Conservation (phyloP, 2,329 filamentous ascomycete genomes). For the Phialemonium atrogriseum region DNA sequence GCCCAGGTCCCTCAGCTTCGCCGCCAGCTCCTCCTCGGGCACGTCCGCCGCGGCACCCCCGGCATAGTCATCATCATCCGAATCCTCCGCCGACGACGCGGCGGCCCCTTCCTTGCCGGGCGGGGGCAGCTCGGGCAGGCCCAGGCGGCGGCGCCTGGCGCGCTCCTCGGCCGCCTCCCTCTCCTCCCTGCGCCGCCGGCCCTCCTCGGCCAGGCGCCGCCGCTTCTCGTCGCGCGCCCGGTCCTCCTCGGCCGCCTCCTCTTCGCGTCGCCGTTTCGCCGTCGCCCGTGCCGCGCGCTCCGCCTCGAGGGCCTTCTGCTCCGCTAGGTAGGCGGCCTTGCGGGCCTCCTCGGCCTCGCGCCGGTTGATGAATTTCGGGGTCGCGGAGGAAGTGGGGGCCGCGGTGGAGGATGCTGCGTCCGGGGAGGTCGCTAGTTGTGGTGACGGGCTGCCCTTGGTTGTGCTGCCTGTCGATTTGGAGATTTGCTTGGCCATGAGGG, state of each 20-base stretch:
- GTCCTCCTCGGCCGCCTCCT: conserved; percentile 67
- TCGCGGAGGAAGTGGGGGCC: conserved; percentile 6
- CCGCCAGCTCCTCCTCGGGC: conserved; percentile 59
- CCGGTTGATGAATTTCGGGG: conserved; percentile 69
- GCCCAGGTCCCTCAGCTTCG: conserved; percentile 60
- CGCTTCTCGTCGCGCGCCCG: conserved; percentile 74
- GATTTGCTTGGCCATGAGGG: conserved; percentile 89
- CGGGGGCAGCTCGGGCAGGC: conserved; percentile 63
- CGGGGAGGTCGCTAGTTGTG: conserved; percentile 15
- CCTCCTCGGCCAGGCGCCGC: conserved; percentile 72
- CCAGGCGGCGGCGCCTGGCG: conserved; percentile 64
- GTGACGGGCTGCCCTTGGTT: conserved; percentile 13
- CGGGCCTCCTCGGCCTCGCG: conserved; percentile 80
- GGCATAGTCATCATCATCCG: conserved; percentile 32
- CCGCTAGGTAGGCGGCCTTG: conserved; percentile 68
- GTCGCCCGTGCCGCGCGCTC: conserved; percentile 61
- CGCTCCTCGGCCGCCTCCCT: conserved; percentile 67
- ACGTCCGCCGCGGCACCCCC: conserved; percentile 53
- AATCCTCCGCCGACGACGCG: conserved; percentile 18
- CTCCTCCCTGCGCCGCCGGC: conserved; percentile 58
- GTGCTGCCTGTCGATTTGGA: conserved; percentile 61
- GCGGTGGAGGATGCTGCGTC: conserved; percentile 12
- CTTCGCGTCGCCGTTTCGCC: conserved; percentile 82
- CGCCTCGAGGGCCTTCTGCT: conserved; percentile 66
- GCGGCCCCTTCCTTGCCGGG: conserved; percentile 27